phyloP scores from a whole-genome alignment of 805 yeast species.

The Cyberlindnera galapagoensis region DNA sequence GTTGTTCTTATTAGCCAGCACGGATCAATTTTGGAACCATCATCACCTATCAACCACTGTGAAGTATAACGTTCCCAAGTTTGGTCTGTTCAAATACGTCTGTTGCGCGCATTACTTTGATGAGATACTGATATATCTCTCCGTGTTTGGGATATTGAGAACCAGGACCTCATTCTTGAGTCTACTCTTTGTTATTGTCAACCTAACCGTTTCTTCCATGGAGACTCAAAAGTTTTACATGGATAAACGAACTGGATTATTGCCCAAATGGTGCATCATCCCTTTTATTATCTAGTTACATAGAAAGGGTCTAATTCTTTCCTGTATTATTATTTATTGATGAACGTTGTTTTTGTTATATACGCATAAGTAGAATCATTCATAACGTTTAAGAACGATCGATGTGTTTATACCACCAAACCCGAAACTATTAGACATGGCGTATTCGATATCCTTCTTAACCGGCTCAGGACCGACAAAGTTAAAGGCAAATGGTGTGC shows the following conservation, averaged over 20 bases:
- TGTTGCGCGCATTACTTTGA: conserved; percentile 67
- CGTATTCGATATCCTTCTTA: conserved; percentile 42
- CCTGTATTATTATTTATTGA: neutral
- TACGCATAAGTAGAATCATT: conserved; percentile 2
- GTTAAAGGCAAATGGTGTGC: conserved; percentile 41
- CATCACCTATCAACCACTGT: conserved; percentile 20
- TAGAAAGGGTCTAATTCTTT: neutral
- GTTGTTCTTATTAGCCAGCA: conserved; percentile 26
- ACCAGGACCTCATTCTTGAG: conserved; percentile 16
- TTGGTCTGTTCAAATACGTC: conserved; percentile 41
- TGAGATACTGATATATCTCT: conserved; percentile 50
- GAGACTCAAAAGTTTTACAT: conserved; percentile 46
- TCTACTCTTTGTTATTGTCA: conserved; percentile 31
- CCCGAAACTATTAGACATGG: conserved; percentile 87
- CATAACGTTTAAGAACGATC: conserved; percentile 41
- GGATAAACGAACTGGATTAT: conserved; percentile 15
- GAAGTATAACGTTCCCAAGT: conserved; percentile 43
- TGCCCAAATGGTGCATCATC: conserved; percentile 29
- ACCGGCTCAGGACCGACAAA: conserved; percentile 46
- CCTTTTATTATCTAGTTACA: conserved; percentile 29
- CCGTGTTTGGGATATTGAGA: conserved; percentile 21
- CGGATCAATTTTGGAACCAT: conserved; percentile 36
- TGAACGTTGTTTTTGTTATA: neutral
- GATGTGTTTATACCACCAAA: conserved; percentile 96
- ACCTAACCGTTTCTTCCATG: conserved; percentile 48